Evolutionary conservation across 345 rosid genomes (phyloP).

Genomic region (Psidium guajava): DNA sequence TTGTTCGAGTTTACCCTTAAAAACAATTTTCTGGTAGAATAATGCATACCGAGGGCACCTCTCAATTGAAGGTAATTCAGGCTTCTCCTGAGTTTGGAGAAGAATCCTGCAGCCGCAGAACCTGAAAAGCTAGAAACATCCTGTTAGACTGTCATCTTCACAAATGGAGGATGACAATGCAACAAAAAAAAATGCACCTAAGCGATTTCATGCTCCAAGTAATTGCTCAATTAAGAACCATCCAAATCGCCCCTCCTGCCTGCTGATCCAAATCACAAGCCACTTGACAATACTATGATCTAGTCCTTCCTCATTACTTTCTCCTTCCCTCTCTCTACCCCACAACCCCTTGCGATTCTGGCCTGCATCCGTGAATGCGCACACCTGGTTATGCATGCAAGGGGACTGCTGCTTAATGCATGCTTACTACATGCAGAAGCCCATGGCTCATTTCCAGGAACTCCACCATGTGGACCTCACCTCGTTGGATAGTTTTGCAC

Average conservation of each 20-base stretch:
- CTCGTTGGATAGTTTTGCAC: background rate
- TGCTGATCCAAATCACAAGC: background rate
- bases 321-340: background rate
- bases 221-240: background rate
- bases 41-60: slow-evolving; percentile 42
- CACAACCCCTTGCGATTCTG: background rate
- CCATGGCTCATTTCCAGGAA: background rate
- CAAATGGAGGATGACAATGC: background rate
- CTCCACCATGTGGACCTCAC: background rate
- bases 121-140: slow-evolving; percentile 13
- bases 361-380: background rate
- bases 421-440: background rate
- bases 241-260: background rate
- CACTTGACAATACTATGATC: background rate
- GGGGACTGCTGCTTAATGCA: background rate
- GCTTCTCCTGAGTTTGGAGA: slow-evolving; percentile 23
- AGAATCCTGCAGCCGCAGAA: slow-evolving; percentile 11
- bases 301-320: background rate
- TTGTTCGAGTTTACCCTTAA: background rate
- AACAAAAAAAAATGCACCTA: background rate
- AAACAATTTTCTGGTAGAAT: background rate
- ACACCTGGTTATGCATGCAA: background rate
- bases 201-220: background rate
- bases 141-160: background rate
- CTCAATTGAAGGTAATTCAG: slow-evolving; percentile 36